These are phyloP conservation scores for Parastagonospora nodorum DNA, from an alignment of 2,329 filamentous ascomycete species.

Conservation along the genomic window DNA sequence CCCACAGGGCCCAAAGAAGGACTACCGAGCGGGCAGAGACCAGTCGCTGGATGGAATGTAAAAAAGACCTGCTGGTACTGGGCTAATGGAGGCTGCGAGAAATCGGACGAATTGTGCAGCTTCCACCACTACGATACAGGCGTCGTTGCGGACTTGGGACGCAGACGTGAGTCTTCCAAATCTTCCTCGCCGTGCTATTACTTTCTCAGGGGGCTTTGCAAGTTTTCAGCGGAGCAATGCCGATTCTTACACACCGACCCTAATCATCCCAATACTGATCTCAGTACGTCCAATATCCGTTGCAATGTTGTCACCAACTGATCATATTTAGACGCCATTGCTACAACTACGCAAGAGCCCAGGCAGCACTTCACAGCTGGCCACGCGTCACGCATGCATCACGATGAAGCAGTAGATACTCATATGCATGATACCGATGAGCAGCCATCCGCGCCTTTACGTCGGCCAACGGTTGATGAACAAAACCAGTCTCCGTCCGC, in stretches of 20 bases:
- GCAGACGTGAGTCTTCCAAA: not conserved
- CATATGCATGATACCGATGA: not conserved
- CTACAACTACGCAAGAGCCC: not conserved
- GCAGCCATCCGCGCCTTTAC: not conserved
- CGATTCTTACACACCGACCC: constrained; percentile 9
- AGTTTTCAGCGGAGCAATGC: constrained; percentile 8
- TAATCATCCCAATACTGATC: not conserved
- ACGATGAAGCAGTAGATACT: too few species aligned
- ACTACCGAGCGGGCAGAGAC: too few species aligned
- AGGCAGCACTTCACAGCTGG: not conserved
- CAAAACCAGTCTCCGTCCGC: not conserved
- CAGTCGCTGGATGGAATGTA: too few species aligned
- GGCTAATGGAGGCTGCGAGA: constrained; percentile 10
- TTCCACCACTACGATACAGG: constrained; percentile 24
- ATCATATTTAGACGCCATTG: not conserved
- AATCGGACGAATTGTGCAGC: constrained; percentile 8
- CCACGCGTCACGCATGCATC: too few species aligned
- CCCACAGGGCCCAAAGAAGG: too few species aligned
- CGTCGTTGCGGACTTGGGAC: constrained; percentile 4
- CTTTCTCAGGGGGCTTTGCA: constrained; percentile 16
- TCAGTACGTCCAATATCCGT: not conserved
- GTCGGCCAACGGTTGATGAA: not conserved
- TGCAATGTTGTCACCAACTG: not conserved
- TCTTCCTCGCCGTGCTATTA: constrained; percentile 12
- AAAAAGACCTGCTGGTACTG: constrained; percentile 31